phyloP scores from a whole-genome alignment of 106 monocot genomes.

The Apostasia ramifera region DNA sequence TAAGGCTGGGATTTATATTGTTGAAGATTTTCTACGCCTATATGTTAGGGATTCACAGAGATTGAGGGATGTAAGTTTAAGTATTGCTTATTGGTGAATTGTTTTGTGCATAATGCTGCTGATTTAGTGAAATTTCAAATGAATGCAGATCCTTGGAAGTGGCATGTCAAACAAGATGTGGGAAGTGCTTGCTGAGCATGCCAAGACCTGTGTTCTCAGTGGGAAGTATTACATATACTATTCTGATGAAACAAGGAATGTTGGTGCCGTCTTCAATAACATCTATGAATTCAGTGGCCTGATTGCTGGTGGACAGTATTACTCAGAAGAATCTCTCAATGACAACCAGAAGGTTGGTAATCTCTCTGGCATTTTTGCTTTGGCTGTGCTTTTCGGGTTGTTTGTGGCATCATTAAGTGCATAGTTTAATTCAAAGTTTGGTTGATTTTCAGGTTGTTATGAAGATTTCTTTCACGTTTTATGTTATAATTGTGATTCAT shows the following conservation, averaged over 20 bases:
- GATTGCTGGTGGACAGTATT: constrained; percentile 41
- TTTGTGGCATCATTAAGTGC: too few relatives aligned
- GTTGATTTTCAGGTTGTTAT: too few relatives aligned
- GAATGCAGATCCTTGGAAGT: constrained; percentile 53
- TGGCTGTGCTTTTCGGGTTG: too few relatives aligned
- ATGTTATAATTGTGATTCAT: too few relatives aligned
- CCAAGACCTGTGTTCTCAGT: constrained; percentile 56
- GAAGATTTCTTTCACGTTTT: too few relatives aligned
- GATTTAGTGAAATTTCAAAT: not conserved
- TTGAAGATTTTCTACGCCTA: constrained; percentile 58
- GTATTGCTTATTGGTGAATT: not conserved
- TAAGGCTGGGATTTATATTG: constrained; percentile 38
- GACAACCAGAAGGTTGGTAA: constrained; percentile 51
- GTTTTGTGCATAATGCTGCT: not conserved
- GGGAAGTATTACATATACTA: constrained; percentile 64
- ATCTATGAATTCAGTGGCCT: constrained; percentile 63
- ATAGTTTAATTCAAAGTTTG: too few relatives aligned
- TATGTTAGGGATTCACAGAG: constrained; percentile 41
- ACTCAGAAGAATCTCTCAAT: constrained; percentile 42
- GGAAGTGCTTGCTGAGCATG: constrained; percentile 64
- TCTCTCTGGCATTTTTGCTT: not conserved
- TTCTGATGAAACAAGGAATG: constrained; percentile 34
- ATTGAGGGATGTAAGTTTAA: constrained; percentile 37
- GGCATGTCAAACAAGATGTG: constrained; percentile 84
- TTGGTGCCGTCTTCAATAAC: constrained; percentile 63